phyloP scores from a whole-genome alignment of 1,284 basidiomycete species.

The Ganoderma multipileum region DNA sequence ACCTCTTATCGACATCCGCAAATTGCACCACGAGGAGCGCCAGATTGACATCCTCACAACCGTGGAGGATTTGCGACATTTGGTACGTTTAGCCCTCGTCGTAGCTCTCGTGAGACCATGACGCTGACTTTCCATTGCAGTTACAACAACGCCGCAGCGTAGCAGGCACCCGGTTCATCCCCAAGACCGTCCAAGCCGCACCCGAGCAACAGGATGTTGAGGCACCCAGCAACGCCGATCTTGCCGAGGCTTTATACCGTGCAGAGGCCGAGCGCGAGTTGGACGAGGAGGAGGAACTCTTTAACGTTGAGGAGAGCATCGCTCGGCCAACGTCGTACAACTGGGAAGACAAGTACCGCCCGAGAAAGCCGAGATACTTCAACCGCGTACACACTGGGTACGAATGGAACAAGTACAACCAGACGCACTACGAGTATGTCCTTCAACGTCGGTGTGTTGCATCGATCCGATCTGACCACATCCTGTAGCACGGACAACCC shows the following conservation, averaged over 20 bases:
- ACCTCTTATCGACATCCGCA: constrained; percentile 69
- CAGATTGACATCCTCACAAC: constrained; percentile 79
- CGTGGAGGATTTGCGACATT: constrained; percentile 64
- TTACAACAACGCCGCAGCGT: constrained; percentile 80
- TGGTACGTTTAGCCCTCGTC: constrained; percentile 59
- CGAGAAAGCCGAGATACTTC: constrained; percentile 98
- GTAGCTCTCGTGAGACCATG: background rate
- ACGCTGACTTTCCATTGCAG: constrained; percentile 46
- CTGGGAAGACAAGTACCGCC: constrained; percentile 99
- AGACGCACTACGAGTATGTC: constrained; percentile 96
- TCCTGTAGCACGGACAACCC: constrained; percentile 86
- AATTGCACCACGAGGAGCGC: constrained; percentile 77
- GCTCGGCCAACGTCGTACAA: constrained; percentile 86
- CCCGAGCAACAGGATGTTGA: constrained; percentile 55
- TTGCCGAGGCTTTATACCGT: constrained; percentile 86
- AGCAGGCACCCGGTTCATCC: constrained; percentile 84
- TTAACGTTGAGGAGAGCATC: constrained; percentile 90
- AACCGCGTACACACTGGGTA: constrained; percentile 99
- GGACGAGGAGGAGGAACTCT: constrained; percentile 94
- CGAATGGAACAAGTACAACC: constrained; percentile 99
- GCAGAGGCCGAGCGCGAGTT: constrained; percentile 91
- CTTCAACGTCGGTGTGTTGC: background rate
- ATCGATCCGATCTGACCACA: constrained; percentile 10
- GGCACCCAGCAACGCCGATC: constrained; percentile 73
- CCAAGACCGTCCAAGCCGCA: constrained; percentile 66